Conservation (phyloP, 345 rosid species). For the Odontarrhena argentea region DNA sequence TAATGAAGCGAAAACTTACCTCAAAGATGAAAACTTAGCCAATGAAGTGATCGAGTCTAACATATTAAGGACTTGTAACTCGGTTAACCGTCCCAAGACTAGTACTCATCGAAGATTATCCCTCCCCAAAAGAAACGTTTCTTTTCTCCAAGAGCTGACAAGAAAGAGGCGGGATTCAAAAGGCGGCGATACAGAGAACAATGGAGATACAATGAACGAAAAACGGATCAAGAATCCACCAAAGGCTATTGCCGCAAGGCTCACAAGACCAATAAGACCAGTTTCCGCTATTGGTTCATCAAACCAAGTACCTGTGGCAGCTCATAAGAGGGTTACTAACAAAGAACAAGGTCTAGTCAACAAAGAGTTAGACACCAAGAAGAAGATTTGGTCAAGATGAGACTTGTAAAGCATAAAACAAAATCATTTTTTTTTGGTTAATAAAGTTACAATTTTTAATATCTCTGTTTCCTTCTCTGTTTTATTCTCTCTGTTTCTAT, state of each 20-base stretch:
- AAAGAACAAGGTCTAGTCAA: slow-evolving; percentile 56
- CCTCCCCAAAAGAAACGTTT: slow-evolving; percentile 35
- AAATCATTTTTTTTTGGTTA: too few relatives aligned
- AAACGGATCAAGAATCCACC: slow-evolving; percentile 76
- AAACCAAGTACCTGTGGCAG: slow-evolving; percentile 38
- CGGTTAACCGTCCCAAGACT: slow-evolving; percentile 51
- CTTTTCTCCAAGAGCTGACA: slow-evolving; percentile 37
- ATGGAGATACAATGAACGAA: slow-evolving; percentile 42
- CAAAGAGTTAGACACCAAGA: slow-evolving; percentile 68
- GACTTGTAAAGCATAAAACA: too few relatives aligned
- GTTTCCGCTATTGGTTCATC: slow-evolving; percentile 26
- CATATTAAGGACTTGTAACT: slow-evolving; percentile 53
- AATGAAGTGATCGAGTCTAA: slow-evolving; percentile 52
- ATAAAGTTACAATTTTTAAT: too few relatives aligned
- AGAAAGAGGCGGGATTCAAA: slow-evolving; percentile 71
- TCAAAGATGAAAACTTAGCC: slow-evolving; percentile 50
- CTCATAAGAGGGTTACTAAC: slow-evolving; percentile 50
- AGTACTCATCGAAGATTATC: slow-evolving; percentile 24
- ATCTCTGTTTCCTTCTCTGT: too few relatives aligned
- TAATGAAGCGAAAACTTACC: slow-evolving; percentile 48
- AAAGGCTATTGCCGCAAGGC: slow-evolving; percentile 45
- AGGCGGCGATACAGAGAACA: slow-evolving; percentile 78
- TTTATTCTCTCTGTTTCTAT: background rate
- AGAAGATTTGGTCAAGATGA: slow-evolving; percentile 80
- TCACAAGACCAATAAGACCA: slow-evolving; percentile 56